A percentile compares a stretch with the other conserved stretches of the same genome.
Conservation (phyloP, 2,329 filamentous ascomycete genomes). For the Xylaria sp. region DNA sequence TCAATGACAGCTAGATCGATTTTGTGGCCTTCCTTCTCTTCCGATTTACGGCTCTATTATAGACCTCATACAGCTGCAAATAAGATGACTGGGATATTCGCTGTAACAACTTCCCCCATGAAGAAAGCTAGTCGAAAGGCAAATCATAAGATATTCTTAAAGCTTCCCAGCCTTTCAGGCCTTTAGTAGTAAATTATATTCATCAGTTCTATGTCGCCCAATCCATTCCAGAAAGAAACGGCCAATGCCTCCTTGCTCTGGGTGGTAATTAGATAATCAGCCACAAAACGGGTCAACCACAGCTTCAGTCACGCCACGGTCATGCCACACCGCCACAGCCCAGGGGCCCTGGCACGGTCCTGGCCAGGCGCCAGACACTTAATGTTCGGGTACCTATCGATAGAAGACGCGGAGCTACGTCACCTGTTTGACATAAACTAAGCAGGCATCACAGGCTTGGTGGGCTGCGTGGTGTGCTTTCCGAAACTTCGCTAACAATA, state of each 20-base stretch:
- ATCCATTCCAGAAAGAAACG: no score
- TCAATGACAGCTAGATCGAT: neutral
- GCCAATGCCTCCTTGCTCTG: no score
- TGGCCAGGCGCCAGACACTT: neutral
- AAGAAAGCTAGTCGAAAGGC: no score
- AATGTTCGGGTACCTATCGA: neutral
- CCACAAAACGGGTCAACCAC: neutral
- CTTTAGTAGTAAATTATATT: neutral
- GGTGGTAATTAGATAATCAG: no score
- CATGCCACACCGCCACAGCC: no score
- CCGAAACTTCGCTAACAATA: neutral
- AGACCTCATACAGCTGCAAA: no score
- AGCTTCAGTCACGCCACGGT: constrained; percentile 12
- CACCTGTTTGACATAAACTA: constrained; percentile 9
- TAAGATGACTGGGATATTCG: neutral
- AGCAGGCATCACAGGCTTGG: no score
- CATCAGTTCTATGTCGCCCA: no score
- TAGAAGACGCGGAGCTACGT: constrained; percentile 18
- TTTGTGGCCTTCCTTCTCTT: neutral
- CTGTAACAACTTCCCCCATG: no score
- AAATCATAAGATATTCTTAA: no score
- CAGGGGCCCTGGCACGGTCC: no score
- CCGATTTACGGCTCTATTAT: neutral
- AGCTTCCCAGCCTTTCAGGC: neutral
- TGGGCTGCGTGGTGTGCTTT: no score